Conservation (phyloP, 179 eudicot genomes). For the Beta lomatogona region DNA sequence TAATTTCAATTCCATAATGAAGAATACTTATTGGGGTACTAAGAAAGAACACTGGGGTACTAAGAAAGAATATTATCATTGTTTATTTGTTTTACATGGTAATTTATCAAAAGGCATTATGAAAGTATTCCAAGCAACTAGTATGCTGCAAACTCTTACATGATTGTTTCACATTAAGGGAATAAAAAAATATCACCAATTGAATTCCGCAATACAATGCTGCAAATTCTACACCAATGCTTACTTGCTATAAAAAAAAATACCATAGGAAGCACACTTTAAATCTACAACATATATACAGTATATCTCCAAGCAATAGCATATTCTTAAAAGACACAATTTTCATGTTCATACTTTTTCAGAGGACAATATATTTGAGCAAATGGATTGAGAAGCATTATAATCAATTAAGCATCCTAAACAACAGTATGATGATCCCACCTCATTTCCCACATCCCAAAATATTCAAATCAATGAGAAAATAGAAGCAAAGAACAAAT, state of each 20-base stretch:
- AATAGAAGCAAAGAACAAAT: constrained; percentile 5
- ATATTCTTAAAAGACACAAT: not conserved
- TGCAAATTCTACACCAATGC: not conserved
- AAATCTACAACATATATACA: not conserved
- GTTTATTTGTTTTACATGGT: not conserved
- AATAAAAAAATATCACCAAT: not conserved
- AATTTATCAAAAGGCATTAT: not conserved
- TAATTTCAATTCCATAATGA: not conserved
- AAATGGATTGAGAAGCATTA: not conserved
- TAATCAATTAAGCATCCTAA: not conserved
- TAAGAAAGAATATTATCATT: not conserved
- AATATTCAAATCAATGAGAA: not conserved
- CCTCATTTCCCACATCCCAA: constrained; percentile 1
- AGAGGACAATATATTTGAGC: not conserved
- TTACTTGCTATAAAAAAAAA: not conserved
- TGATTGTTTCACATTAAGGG: not conserved
- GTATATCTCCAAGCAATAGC: not conserved
- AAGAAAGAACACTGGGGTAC: not conserved
- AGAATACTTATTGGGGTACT: not conserved
- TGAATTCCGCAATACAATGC: not conserved
- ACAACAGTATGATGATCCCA: not conserved
- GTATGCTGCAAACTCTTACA: not conserved
- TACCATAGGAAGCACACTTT: not conserved
- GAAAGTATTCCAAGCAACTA: not conserved
- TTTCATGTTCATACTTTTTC: not conserved